Evolutionary conservation across 2,329 filamentous ascomycete species (phyloP).

Genomic region (Aspergillus sp.): DNA sequence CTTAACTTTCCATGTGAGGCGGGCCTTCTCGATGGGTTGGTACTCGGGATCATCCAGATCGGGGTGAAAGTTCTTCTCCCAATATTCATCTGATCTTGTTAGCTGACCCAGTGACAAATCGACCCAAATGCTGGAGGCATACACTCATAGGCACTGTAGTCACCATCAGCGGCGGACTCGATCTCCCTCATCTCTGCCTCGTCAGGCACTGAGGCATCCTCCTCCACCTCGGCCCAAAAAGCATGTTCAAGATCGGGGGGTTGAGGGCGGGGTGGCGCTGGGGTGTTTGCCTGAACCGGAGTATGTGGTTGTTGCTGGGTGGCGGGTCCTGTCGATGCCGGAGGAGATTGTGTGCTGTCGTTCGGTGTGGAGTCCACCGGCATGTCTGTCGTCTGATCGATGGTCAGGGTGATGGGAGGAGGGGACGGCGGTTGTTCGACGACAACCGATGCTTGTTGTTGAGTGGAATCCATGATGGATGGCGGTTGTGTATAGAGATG

Average conservation of each 20-base stretch:
- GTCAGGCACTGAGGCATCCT: constrained; percentile 56
- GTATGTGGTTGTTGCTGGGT: constrained; percentile 9
- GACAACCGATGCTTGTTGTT: constrained; percentile 7
- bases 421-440: constrained; percentile 16
- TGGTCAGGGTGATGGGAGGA: constrained; percentile 12
- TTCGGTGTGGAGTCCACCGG: constrained; percentile 3
- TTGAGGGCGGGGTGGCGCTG: constrained; percentile 18
- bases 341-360: constrained; percentile 2
- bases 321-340: constrained; percentile 1
- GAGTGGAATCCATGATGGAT: constrained; percentile 18
- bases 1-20: constrained; percentile 59
- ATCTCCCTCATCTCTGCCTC: constrained; percentile 61
- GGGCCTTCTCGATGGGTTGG: constrained; percentile 51
- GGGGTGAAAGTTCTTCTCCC: constrained; percentile 57
- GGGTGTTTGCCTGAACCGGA: constrained; percentile 11
- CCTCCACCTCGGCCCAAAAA: constrained; percentile 55
- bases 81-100: constrained; percentile 48
- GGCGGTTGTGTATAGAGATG: no score
- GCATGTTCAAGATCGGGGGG: constrained; percentile 35
- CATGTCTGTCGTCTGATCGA: constrained; percentile 11
- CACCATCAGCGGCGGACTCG: constrained; percentile 45
- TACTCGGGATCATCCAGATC: constrained; percentile 60
- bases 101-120: constrained; percentile 1
- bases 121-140: constrained; percentile 19
- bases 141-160: constrained; percentile 56